Percentiles rank a stretch among this genome's conserved stretches.
These are phyloP conservation scores for Cardiosporidium cionae DNA, from an alignment of 169 alveolate genomes.

Conservation along the genomic window DNA sequence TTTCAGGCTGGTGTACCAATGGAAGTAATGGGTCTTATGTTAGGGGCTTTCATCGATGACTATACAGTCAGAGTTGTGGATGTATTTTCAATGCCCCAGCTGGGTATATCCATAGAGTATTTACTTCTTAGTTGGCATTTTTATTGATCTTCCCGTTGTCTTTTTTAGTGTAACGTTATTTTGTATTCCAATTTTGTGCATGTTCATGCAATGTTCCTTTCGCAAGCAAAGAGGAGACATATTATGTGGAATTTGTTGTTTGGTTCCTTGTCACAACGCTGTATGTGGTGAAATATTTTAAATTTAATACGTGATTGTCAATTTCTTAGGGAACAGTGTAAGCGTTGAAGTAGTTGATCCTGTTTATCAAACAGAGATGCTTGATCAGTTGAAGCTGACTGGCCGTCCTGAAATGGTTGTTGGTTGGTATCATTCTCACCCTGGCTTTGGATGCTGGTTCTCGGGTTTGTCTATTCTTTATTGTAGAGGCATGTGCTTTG, in stretches of 20 bases:
- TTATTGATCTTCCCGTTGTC: neutral
- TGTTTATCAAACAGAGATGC: conserved; percentile 96
- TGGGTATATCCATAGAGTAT: conserved; percentile 65
- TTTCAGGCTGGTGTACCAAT: conserved; percentile 97
- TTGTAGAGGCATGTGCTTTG: neutral
- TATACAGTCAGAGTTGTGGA: conserved; percentile 98
- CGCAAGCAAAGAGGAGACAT: neutral
- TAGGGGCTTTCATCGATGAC: conserved; percentile 98
- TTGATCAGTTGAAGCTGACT: conserved; percentile 94
- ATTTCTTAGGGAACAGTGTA: conserved; percentile 73
- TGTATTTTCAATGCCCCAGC: conserved; percentile 99
- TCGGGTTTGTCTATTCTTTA: conserved; percentile 51
- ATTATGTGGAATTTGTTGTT: neutral
- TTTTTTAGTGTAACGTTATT: neutral
- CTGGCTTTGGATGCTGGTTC: conserved; percentile 99
- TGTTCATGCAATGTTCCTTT: neutral
- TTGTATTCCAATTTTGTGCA: neutral
- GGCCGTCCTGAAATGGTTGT: conserved; percentile 94
- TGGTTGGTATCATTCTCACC: conserved; percentile 99
- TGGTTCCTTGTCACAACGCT: neutral
- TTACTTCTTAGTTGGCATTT: neutral
- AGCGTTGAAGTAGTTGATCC: conserved; percentile 99
- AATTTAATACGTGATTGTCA: neutral
- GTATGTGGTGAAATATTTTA: neutral
- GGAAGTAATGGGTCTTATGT: conserved; percentile 99